phyloP scores from a whole-genome alignment of 352 stramenopile species.

The Nothophytophthora sp. region DNA sequence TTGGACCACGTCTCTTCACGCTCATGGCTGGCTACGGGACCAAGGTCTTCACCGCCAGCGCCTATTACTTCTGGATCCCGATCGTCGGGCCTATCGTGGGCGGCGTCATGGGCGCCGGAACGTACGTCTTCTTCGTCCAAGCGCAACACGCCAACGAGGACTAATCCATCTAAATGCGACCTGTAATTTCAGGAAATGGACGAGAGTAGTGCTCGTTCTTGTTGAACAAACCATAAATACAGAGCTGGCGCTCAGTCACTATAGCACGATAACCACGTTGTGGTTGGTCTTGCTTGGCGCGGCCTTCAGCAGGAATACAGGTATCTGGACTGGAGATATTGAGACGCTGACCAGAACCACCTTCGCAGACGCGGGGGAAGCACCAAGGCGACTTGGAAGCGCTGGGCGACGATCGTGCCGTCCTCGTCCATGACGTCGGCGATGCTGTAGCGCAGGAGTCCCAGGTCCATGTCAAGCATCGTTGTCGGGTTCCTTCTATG shows the following conservation, averaged over 20 bases:
- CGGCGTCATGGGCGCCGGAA: constrained; percentile 41
- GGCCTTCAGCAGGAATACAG: constrained; percentile 10
- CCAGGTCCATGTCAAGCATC: constrained; percentile 16
- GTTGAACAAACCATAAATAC: not conserved
- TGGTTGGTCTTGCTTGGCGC: not conserved
- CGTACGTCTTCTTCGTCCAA: constrained; percentile 51
- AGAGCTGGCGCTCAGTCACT: too few relatives aligned
- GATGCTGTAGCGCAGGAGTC: constrained; percentile 22
- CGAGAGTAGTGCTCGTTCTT: not conserved
- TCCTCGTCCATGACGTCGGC: constrained; percentile 23
- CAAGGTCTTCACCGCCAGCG: constrained; percentile 46
- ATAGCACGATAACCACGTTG: not conserved
- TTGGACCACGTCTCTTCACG: constrained; percentile 45
- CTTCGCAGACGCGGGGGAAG: constrained; percentile 11
- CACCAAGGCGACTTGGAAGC: constrained; percentile 16
- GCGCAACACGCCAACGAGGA: constrained; percentile 42
- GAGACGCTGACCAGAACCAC: constrained; percentile 6
- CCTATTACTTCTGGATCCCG: constrained; percentile 64
- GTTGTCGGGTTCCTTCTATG: too few relatives aligned
- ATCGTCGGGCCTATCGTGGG: constrained; percentile 47
- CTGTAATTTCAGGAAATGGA: constrained; percentile 7
- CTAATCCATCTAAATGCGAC: too few relatives aligned
- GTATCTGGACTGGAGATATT: constrained; percentile 22
- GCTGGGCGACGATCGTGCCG: constrained; percentile 20
- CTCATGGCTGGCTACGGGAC: constrained; percentile 46